phyloP scores from a whole-genome alignment of 495 filamentous ascomycete species.

The Rusavskia elegans region DNA sequence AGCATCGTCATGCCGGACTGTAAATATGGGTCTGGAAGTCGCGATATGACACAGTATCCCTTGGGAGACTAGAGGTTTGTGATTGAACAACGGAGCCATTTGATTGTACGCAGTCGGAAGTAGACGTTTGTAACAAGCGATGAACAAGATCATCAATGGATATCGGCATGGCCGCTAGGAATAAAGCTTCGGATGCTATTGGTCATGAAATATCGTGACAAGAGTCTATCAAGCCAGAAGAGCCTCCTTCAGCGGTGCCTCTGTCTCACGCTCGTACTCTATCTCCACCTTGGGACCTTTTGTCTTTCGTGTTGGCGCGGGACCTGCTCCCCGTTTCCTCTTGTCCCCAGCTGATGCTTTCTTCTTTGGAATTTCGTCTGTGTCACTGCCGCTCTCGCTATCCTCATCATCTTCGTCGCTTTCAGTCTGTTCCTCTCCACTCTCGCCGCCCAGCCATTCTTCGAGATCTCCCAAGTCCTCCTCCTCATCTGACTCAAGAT shows the following conservation, averaged over 20 bases:
- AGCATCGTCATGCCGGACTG: too few species aligned
- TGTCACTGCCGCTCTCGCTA: slow-evolving; percentile 24
- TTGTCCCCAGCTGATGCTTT: slow-evolving; percentile 44
- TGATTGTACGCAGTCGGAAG: too few species aligned
- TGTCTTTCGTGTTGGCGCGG: slow-evolving; percentile 46
- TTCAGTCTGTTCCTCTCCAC: slow-evolving; percentile 37
- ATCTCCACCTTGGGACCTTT: slow-evolving; percentile 52
- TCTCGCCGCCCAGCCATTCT: slow-evolving; percentile 53
- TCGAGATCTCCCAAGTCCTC: slow-evolving; percentile 58
- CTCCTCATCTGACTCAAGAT: slow-evolving; percentile 52
- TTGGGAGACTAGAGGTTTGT: too few species aligned
- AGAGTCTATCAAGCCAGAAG: slow-evolving; percentile 21
- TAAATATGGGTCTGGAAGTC: too few species aligned
- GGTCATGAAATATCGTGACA: too few species aligned
- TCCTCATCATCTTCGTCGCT: slow-evolving; percentile 32
- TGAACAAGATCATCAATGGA: too few species aligned
- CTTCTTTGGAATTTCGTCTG: slow-evolving; percentile 21
- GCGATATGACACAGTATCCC: too few species aligned
- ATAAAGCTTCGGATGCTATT: too few species aligned
- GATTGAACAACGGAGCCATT: too few species aligned
- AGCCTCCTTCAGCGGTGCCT: slow-evolving; percentile 33
- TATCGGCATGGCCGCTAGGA: too few species aligned
- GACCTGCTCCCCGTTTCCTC: slow-evolving; percentile 44
- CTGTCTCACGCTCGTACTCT: slow-evolving; percentile 60
- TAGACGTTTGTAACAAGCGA: too few species aligned